phyloP scores from a whole-genome alignment of 805 yeast genomes.

The Grigorovia jiainica region DNA sequence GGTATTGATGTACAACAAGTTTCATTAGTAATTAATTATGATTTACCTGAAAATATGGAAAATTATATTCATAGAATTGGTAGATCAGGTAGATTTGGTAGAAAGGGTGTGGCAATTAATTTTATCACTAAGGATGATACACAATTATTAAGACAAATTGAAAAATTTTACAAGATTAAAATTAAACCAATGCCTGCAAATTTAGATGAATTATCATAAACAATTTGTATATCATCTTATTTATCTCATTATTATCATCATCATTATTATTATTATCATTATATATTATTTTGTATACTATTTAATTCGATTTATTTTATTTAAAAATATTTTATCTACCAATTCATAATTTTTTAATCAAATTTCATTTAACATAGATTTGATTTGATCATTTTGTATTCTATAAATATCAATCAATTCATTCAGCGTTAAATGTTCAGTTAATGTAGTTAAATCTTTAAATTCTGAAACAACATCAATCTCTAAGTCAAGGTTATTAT shows the following conservation, averaged over 20 bases:
- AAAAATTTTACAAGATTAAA: conserved; percentile 80
- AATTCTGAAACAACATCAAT: conserved; percentile 20
- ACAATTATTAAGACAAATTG: conserved; percentile 71
- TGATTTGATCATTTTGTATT: conserved; percentile 22
- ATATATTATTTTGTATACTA: too few species aligned
- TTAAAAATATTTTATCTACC: too few species aligned
- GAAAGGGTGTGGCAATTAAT: conserved; percentile 97
- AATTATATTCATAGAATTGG: conserved; percentile 97
- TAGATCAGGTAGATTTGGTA: conserved; percentile 96
- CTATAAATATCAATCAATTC: conserved; percentile 18
- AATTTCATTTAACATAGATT: conserved; percentile 14
- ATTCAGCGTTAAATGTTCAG: conserved; percentile 12
- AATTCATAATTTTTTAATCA: conserved; percentile 3
- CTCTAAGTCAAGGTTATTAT: conserved; percentile 14
- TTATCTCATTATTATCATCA: too few species aligned
- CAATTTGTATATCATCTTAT: too few species aligned
- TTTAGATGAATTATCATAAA: conserved; percentile 38
- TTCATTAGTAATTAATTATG: conserved; percentile 89
- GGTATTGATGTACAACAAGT: conserved; percentile 98
- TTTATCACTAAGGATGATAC: conserved; percentile 77
- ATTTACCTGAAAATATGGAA: conserved; percentile 81
- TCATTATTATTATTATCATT: too few species aligned
- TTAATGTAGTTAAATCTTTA: conserved; percentile 9
- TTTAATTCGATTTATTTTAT: neutral
- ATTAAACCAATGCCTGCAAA: conserved; percentile 89